Evolutionary conservation across 768 basidiomycete species (phyloP).

Genomic region (Amanita rubescens): DNA sequence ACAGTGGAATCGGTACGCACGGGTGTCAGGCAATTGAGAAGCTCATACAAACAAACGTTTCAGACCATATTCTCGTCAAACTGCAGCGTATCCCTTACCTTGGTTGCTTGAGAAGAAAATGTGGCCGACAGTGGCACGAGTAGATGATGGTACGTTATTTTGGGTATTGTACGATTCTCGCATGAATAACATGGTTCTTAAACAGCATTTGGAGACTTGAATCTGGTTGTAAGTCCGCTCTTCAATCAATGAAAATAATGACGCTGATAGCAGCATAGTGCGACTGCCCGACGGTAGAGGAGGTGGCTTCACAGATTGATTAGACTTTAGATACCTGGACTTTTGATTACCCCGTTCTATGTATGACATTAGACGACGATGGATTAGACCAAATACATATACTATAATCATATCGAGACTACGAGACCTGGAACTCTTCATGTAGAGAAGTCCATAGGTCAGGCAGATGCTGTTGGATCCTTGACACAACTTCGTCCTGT

Average conservation of each 20-base stretch:
- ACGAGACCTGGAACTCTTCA: conserved; percentile 16
- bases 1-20: conserved; percentile 77
- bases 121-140: conserved; percentile 89
- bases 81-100: conserved; percentile 85
- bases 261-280: conserved; percentile 40
- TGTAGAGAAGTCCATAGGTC: conserved; percentile 28
- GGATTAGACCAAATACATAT: conserved; percentile 9
- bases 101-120: conserved; percentile 87
- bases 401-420: conserved; percentile 8
- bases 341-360: neutral
- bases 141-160: conserved; percentile 77
- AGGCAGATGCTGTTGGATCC: conserved; percentile 34
- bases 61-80: conserved; percentile 84
- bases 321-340: conserved; percentile 10
- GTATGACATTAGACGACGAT: conserved; percentile 39
- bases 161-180: neutral
- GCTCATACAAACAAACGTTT: neutral
- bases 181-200: conserved; percentile 6
- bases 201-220: conserved; percentile 86
- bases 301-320: conserved; percentile 36
- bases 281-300: conserved; percentile 82
- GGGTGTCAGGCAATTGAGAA: neutral
- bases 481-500: conserved; percentile 37
- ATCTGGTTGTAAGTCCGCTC: conserved; percentile 63
- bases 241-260: conserved; percentile 9